Base-by-base conservation (phyloP, 768 basidiomycete species). In the Kwoniella sp. region DNA sequence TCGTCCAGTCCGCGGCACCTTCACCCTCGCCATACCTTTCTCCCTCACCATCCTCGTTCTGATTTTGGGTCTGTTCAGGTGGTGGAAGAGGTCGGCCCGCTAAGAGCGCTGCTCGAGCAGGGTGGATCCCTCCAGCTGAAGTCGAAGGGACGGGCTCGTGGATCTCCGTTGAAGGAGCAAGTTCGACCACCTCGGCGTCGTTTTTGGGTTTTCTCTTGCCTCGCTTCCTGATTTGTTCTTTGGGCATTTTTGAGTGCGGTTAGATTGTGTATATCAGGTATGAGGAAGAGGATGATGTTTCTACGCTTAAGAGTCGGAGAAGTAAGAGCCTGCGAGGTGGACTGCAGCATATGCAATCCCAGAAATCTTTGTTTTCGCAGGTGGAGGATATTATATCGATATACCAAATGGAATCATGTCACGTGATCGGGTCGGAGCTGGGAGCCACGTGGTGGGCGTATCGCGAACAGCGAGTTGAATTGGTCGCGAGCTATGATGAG, bases 161-260 rank as follows among this genome's bases (percentile, higher is more conserved):
- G 19, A 51, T 37, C 29, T 59, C 60, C 8, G 46, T 62, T 12
- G 60, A 46, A 2, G 51, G 64, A 12, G 36, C 22, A 46, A 36
- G 1, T 26, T 15, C 10, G 21, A 56, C 26, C 4, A 30, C 55
- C 21, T 63, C 60, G 24, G 33, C 40, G 12, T 56, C 60, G 0
- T 49, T 49, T 61, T 79, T 76, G 22, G 71, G 64, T 68, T 73
- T 75, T 59, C 76, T 68, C 62, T 68, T 70, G 36, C 79, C 77
- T 61, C 77, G 50, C 63, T 77, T 76, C 59, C 77, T n/a, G 59
- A 78, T 67, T 37, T 78, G 72, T 63, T 80, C 79, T 62, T 77
- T 78, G n/a, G 78, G 77, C 78, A 79, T 80, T 25, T 22, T 63
- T 19, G n/a, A 21, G n/a, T 21, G 5, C 25, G 36, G 55, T 22